Evolutionary conservation across 2,329 filamentous ascomycete genomes (phyloP).

Genomic region (Colletotrichum sp.): DNA sequence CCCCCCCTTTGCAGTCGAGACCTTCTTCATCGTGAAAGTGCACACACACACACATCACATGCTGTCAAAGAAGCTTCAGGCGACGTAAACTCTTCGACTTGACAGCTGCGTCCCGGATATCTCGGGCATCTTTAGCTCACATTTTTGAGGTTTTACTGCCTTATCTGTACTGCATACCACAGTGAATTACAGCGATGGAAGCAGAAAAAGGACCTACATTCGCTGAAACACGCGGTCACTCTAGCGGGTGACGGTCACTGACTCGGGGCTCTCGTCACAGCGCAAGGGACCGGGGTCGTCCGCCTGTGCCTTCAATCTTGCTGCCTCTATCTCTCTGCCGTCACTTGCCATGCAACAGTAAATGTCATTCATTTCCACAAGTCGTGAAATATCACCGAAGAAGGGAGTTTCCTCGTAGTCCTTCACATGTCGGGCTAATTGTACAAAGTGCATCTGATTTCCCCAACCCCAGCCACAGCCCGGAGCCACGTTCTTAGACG

Average conservation of each 20-base stretch:
- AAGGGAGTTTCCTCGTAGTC: background rate
- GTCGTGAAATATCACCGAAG: background rate
- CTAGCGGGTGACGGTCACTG: background rate
- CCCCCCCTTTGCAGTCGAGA: background rate
- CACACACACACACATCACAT: background rate
- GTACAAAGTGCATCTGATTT: background rate
- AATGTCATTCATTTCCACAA: background rate
- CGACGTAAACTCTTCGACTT: background rate
- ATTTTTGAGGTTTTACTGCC: background rate
- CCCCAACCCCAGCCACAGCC: background rate
- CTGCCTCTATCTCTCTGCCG: background rate
- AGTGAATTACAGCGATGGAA: background rate
- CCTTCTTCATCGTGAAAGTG: background rate
- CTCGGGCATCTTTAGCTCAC: background rate
- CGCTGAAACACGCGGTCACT: conserved; percentile 9
- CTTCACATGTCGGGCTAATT: background rate
- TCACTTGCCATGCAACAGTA: background rate
- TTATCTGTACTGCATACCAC: background rate
- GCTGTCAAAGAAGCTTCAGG: background rate
- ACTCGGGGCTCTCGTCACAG: background rate
- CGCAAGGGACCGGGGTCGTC: background rate
- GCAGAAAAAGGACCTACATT: background rate
- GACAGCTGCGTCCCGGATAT: background rate
- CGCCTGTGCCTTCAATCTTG: background rate
- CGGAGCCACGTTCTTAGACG: background rate